Base-by-base conservation (phyloP, 2,329 filamentous ascomycete genomes). In the Aureobasidium pullulans region DNA sequence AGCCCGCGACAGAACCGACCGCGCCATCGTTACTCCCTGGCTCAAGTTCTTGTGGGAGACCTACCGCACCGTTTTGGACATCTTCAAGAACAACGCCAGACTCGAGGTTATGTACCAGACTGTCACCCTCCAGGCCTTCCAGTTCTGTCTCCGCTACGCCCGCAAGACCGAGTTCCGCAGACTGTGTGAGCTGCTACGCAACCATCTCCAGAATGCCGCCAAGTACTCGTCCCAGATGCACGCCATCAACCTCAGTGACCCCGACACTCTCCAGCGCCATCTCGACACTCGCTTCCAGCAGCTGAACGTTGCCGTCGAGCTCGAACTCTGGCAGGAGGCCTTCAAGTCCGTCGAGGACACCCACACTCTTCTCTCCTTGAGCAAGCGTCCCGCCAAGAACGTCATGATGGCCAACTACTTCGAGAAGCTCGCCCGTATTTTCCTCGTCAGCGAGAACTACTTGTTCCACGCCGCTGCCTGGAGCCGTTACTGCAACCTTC, bases 341-440 rank as follows among this genome's bases (percentile, higher is more conserved):
- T 99, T 99, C 88, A 89, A 94, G 75, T 96, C 91, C 71, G 93
- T 99, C 52, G 94, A 99, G 78, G 94, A 99, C 73, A 97, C 97
- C 67, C 94, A 99, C 79, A 97, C 92, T 54, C 84, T 99, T 59
- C 85, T 99, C 66, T 97, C 88, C 79, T 83, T 97, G 67, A 97
- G 93, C 87, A 97, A 97, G 84, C 89, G 94, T 59, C 92, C 92
- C 40, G 88, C 94, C 58, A 97, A 97, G 87, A 96, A 96, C 74
- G 82, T 96, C 72, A 97, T 99, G 94, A 99, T 99, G 94, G 94
- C 94, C 77, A 99, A 97, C 81, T 99, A 99, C 83, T 99, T 97
- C 77, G 94, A 99, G 82, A 97, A 97, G 80, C 86, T 99, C 61
- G 96, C 94, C 42, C 86, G 92, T 65, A 99, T 99, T 74, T 99